Evolutionary conservation across 2,329 filamentous ascomycete genomes (phyloP).

Genomic region (Calonectria pteridis): DNA sequence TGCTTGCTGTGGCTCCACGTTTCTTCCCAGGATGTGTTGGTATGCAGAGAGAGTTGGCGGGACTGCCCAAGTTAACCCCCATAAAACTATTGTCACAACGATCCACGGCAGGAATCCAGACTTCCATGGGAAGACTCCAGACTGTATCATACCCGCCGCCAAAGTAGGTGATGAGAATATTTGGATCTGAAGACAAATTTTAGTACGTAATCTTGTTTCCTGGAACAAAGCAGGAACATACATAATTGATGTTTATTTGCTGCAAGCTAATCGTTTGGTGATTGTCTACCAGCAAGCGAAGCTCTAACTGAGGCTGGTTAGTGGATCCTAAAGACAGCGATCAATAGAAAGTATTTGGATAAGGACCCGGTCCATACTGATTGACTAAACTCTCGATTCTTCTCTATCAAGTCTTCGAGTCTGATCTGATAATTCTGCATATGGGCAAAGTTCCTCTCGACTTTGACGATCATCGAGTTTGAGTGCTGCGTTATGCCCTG

Average conservation of each 20-base stretch:
- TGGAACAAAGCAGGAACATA: background rate
- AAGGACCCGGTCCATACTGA: background rate
- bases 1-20: background rate
- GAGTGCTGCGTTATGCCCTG: background rate
- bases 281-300: background rate
- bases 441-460: background rate
- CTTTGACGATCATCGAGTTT: background rate
- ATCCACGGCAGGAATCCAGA: constrained; percentile 9
- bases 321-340: background rate
- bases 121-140: constrained; percentile 13
- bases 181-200: background rate
- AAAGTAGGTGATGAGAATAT: constrained; percentile 5
- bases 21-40: background rate
- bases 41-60: background rate
- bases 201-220: background rate
- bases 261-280: background rate
- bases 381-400: background rate
- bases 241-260: constrained; percentile 1
- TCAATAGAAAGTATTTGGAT: background rate
- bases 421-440: background rate
- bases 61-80: background rate
- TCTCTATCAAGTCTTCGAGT: background rate
- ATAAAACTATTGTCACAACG: background rate
- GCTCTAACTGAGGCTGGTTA: background rate
- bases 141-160: constrained; percentile 8